Evolutionary conservation across 164 flowering plant species (phyloP).

Genomic region (Amborella trichopoda): DNA sequence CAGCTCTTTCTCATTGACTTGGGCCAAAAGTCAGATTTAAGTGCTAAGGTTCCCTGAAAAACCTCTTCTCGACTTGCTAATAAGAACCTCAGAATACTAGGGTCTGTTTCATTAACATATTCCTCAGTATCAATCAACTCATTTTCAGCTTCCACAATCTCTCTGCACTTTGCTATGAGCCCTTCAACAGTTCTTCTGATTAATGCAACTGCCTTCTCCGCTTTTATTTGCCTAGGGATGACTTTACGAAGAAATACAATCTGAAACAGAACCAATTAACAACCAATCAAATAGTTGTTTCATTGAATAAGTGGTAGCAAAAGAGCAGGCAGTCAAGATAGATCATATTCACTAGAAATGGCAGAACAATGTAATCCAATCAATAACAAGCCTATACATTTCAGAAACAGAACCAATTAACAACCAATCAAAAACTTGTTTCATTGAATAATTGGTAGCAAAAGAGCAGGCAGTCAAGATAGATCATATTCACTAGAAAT

Average conservation of each 20-base stretch:
- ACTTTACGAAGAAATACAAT: conserved; percentile 55
- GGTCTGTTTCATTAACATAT: conserved; percentile 81
- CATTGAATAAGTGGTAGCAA: too few relatives aligned
- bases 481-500: too few relatives aligned
- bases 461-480: too few relatives aligned
- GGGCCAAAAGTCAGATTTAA: too few relatives aligned
- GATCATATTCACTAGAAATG: too few relatives aligned
- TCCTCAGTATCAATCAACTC: conserved; percentile 75
- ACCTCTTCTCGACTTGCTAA: conserved; percentile 97
- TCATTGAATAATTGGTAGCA: too few relatives aligned
- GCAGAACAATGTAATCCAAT: too few relatives aligned
- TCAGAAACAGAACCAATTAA: conserved; percentile 20
- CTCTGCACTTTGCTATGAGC: conserved; percentile 65
- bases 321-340: too few relatives aligned
- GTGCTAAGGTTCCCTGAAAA: too few relatives aligned
- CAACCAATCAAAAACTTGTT: neutral
- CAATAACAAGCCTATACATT: too few relatives aligned
- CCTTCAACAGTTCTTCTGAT: conserved; percentile 74
- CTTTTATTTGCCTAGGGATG: conserved; percentile 83
- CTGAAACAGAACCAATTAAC: conserved; percentile 20
- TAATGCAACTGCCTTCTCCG: conserved; percentile 64
- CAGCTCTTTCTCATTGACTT: too few relatives aligned
- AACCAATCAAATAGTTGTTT: neutral
- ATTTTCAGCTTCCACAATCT: conserved; percentile 75
- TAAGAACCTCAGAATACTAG: conserved; percentile 89